Conservation (phyloP, 1,284 basidiomycete genomes). For the Boletus sp. region DNA sequence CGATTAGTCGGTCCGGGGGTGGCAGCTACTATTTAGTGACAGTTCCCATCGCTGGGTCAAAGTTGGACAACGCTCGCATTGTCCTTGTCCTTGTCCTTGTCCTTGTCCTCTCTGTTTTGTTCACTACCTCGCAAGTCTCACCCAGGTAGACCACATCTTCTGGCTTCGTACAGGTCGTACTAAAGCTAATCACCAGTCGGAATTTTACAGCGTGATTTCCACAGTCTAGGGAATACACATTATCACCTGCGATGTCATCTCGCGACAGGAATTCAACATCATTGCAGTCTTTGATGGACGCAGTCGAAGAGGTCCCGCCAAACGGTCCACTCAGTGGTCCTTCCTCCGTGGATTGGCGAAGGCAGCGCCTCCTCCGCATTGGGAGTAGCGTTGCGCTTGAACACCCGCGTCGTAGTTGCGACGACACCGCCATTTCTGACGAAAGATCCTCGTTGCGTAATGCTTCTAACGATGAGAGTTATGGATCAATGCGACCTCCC, state of each 20-base stretch:
- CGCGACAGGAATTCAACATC: constrained; percentile 20
- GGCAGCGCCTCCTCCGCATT: constrained; percentile 33
- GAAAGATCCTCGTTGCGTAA: constrained; percentile 23
- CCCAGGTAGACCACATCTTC: neutral
- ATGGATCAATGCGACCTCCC: constrained; percentile 21
- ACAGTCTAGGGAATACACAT: neutral
- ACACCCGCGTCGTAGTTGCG: neutral
- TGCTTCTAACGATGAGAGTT: constrained; percentile 5
- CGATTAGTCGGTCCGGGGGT: no score
- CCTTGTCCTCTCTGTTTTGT: no score
- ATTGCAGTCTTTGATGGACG: constrained; percentile 18
- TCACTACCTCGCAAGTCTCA: neutral
- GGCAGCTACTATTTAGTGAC: neutral
- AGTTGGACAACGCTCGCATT: no score
- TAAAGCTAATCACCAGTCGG: neutral
- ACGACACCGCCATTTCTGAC: constrained; percentile 2
- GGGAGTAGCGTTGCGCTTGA: constrained; percentile 7
- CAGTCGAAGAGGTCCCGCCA: constrained; percentile 10
- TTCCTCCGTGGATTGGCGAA: constrained; percentile 32
- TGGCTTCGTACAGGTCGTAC: neutral
- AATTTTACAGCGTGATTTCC: neutral
- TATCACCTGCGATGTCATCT: constrained; percentile 18
- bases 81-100: no score
- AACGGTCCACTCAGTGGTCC: constrained; percentile 29
- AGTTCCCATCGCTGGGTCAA: neutral